These are phyloP conservation scores for Dorcoceras hygrometricum DNA, from an alignment of 257 asterid genomes.

Conservation along the genomic window DNA sequence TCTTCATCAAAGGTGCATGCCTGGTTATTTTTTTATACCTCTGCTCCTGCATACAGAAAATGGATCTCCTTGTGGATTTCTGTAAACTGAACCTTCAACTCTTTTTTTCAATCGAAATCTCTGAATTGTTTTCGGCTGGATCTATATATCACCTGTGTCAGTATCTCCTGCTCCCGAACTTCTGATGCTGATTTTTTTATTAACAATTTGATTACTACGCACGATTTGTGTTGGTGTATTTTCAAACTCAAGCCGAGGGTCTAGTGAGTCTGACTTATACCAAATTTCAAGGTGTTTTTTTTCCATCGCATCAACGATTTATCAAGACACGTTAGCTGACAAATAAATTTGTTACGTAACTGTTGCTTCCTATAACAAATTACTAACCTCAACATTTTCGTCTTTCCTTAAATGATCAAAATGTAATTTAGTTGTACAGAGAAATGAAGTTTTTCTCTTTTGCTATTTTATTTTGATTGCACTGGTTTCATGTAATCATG, in stretches of 20 bases:
- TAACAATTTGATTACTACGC: not conserved
- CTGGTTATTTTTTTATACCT: constrained; percentile 2
- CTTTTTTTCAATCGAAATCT: not conserved
- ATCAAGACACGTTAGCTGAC: constrained; percentile 8
- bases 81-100: constrained; percentile 1
- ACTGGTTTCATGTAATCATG: not conserved
- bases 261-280: constrained; percentile 17
- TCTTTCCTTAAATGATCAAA: not conserved
- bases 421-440: not conserved
- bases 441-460: not conserved
- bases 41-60: constrained; percentile 19
- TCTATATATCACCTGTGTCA: constrained; percentile 1
- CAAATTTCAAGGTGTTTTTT: constrained; percentile 8
- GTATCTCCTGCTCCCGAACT: constrained; percentile 4
- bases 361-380: constrained; percentile 5
- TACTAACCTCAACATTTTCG: not conserved
- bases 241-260: constrained; percentile 11
- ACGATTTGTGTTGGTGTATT: not conserved
- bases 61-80: constrained; percentile 9
- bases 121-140: not conserved
- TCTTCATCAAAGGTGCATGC: constrained; percentile 63
- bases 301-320: not conserved
- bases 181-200: not conserved
- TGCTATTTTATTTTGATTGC: not conserved
- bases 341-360: not conserved